phyloP scores from a whole-genome alignment of 169 alveolate genomes.

The Plasmodium gaboni region DNA sequence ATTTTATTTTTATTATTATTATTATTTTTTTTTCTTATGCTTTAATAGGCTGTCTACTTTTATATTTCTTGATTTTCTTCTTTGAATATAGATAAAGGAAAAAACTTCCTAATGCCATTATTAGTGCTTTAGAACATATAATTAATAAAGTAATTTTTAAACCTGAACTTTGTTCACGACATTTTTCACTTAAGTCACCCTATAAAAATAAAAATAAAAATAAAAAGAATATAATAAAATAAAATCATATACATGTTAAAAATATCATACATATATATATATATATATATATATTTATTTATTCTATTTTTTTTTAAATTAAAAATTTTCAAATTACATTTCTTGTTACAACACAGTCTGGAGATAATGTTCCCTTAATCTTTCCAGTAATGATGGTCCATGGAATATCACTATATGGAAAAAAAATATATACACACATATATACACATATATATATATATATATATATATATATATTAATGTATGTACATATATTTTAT shows the following conservation, averaged over 20 bases:
- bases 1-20: conserved; percentile 9
- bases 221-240: conserved; percentile 2
- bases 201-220: not conserved
- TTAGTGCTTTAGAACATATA: conserved; percentile 27
- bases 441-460: not conserved
- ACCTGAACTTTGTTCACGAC: conserved; percentile 31
- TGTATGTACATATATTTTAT: too few species aligned
- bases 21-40: conserved; percentile 17
- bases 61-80: conserved; percentile 21
- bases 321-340: conserved; percentile 16
- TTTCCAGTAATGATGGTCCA: conserved; percentile 59
- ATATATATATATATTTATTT: not conserved
- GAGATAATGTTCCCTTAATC: conserved; percentile 59
- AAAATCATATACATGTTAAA: not conserved
- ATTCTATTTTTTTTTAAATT: not conserved
- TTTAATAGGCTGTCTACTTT: conserved; percentile 7
- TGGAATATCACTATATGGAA: conserved; percentile 41
- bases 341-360: conserved; percentile 60
- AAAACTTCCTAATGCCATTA: conserved; percentile 28
- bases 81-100: conserved; percentile 31
- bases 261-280: not conserved
- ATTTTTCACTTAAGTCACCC: conserved; percentile 52
- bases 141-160: conserved; percentile 28
- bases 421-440: not conserved
- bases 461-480: too few species aligned